Evolutionary conservation across 2,329 filamentous ascomycete species (phyloP).

Genomic region (Balansia obtecta): DNA sequence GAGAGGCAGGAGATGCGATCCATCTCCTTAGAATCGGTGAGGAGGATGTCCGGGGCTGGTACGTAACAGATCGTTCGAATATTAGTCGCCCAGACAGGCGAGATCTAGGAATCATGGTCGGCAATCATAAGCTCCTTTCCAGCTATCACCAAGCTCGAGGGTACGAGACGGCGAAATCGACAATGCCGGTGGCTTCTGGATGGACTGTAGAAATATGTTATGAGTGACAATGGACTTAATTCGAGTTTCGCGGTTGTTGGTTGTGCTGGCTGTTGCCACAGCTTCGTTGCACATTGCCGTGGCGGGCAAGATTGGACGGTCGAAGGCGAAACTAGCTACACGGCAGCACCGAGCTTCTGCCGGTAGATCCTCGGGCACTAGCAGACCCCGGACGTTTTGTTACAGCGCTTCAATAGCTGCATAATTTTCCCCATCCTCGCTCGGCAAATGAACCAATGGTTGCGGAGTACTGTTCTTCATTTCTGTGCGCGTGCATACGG

Average conservation of each 20-base stretch:
- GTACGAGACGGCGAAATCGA: constrained; percentile 5
- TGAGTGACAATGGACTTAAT: background rate
- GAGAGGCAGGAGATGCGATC: constrained; percentile 16
- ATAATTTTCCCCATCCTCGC: background rate
- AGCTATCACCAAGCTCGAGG: constrained; percentile 2
- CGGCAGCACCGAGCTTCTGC: constrained; percentile 14
- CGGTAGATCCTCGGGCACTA: constrained; percentile 15
- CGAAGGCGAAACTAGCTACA: constrained; percentile 9
- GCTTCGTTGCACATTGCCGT: constrained; percentile 21
- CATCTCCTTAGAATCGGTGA: constrained; percentile 15
- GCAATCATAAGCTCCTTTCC: background rate
- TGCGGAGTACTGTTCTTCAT: no score
- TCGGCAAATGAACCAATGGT: no score
- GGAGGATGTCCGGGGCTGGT: constrained; percentile 14
- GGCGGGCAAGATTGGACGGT: constrained; percentile 15
- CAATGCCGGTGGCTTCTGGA: background rate
- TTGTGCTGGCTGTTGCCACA: constrained; percentile 9
- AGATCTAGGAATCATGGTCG: constrained; percentile 28
- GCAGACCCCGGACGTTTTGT: background rate
- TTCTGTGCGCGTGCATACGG: no score
- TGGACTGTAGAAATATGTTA: background rate
- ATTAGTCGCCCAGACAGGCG: constrained; percentile 26
- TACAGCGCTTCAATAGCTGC: background rate
- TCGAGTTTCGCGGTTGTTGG: constrained; percentile 4
- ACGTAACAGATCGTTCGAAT: constrained; percentile 22